Evolutionary conservation across 1,139 yeast genomes (phyloP), one percentile per base, ranked within the genome.

Genomic region (Starmera stellimalicola): DNA sequence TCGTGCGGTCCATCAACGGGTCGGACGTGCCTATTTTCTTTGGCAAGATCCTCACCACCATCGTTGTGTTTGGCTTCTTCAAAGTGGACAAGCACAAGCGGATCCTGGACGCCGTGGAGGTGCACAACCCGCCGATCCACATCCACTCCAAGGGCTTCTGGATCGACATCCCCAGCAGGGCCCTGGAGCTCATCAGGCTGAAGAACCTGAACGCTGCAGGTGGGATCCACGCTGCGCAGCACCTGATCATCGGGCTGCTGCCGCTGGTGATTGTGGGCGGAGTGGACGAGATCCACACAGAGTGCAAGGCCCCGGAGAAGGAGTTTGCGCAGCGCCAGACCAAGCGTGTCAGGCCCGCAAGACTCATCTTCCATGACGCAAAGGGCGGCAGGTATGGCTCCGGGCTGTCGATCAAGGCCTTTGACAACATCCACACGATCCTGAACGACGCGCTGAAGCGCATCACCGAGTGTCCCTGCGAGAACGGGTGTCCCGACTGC

Each of bases 191-290:
- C 2, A 63, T 88, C 18, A 60, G 63, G 4, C 56, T 54, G 2
- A 83, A 85, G 43, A 49, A 62, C 3, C 58, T 91, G 29, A 80
- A 74, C 28, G 60, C 78, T 2, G 91, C 97, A 0, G 98, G 85
- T 3, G 94, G 93, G 0, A 84, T 91, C n/a, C 99, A 93, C 59
- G 96, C 94, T 6, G 94, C 95, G 1, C 93, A 87, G 45, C 99
- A 91, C 60, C 85, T 85, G 0, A 61, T 88, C 1, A 78, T 85
- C 70, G 80, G 81, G 32, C 67, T 82, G 42, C 54, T 87, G 18
- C 94, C 95, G 0, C 73, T 73, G 41, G 72, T 72, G 7, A 67
- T 74, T 26, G 75, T 75, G n/a, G 65, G 74, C 17, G 73, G 76
- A 3, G 68, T 72, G 3, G 78, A 80, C 30, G 97, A 88, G 45